These are phyloP conservation scores for Hanseniaspora vineae DNA, from an alignment of 805 yeast species.

Conservation along the genomic window DNA sequence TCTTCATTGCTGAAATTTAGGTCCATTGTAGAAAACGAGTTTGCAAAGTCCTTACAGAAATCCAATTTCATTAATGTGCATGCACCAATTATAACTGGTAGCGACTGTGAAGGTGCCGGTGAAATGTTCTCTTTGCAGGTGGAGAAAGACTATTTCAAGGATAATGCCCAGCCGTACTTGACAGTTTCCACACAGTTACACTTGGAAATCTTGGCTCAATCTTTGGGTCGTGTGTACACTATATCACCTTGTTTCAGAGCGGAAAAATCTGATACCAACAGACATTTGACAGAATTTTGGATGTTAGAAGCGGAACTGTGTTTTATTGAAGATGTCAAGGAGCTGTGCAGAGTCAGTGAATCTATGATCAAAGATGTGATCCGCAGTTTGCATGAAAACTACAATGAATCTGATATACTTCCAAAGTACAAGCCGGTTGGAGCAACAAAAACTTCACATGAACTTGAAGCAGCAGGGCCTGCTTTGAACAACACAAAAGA, in stretches of 20 bases:
- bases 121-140: constrained; percentile 58
- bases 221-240: constrained; percentile 76
- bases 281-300: constrained; percentile 94
- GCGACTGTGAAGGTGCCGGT: constrained; percentile 98
- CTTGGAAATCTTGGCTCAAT: constrained; percentile 64
- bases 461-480: constrained; percentile 11
- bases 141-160: constrained; percentile 11
- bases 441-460: constrained; percentile 6
- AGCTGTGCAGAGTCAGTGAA: constrained; percentile 57
- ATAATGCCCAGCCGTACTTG: constrained; percentile 29
- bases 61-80: constrained; percentile 55
- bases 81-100: constrained; percentile 78
- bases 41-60: constrained; percentile 41
- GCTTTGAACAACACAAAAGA: constrained; percentile 2
- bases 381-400: constrained; percentile 16
- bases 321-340: constrained; percentile 42
- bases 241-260: constrained; percentile 89
- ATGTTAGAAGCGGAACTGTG: constrained; percentile 90
- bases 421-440: constrained; percentile 12
- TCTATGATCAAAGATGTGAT: constrained; percentile 48
- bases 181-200: constrained; percentile 92
- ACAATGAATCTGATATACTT: constrained; percentile 10
- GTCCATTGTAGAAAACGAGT: constrained; percentile 44
- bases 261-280: constrained; percentile 77
- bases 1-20: constrained; percentile 61